Evolutionary conservation across 2,329 filamentous ascomycete genomes (phyloP).

Genomic region (Microdochium paspali): DNA sequence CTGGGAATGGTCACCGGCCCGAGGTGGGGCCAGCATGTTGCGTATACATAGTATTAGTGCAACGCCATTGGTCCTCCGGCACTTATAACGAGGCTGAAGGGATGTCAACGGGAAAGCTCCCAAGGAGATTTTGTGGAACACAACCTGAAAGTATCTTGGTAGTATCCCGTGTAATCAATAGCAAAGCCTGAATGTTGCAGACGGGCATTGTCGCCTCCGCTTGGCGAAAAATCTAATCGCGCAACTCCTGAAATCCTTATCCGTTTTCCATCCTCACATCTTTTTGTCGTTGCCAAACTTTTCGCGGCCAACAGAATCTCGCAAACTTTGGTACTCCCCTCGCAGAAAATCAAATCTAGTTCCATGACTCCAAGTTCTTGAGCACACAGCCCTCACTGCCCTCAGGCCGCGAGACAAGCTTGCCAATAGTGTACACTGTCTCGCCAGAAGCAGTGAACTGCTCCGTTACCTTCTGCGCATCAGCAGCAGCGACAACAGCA

Average conservation of each 20-base stretch:
- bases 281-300: too few species aligned
- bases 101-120: too few species aligned
- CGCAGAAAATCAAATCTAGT: neutral
- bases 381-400: conserved; percentile 52
- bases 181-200: too few species aligned
- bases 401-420: conserved; percentile 47
- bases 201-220: too few species aligned
- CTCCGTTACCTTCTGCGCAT: conserved; percentile 50
- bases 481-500: conserved; percentile 60
- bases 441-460: conserved; percentile 62
- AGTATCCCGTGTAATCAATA: too few species aligned
- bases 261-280: too few species aligned
- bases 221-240: neutral
- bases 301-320: too few species aligned
- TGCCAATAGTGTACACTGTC: conserved; percentile 67
- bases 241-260: neutral
- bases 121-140: neutral
- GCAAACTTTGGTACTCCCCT: too few species aligned
- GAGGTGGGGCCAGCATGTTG: neutral
- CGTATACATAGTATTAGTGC: neutral
- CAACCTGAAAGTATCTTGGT: too few species aligned
- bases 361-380: conserved; percentile 41
- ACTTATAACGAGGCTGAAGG: too few species aligned
- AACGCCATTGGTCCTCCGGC: neutral
- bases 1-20: neutral